Base-by-base conservation (phyloP, 2,329 filamentous ascomycete species). In the Nectriaceae sp. region DNA sequence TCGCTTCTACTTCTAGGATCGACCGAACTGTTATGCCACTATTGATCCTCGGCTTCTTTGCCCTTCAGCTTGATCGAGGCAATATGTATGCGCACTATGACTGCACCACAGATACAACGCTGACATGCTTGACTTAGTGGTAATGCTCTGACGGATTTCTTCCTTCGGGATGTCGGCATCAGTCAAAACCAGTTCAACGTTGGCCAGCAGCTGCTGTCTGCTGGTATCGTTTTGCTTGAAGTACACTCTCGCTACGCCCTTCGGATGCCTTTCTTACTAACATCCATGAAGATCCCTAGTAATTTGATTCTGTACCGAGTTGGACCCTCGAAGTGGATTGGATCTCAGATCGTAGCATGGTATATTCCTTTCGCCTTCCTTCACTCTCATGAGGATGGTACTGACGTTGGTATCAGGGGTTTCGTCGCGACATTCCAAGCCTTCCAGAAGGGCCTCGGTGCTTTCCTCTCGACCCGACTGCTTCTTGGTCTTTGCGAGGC, bases 181-280 rank as follows among this genome's bases (percentile, higher is more conserved):
- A 74, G 68, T 2, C 74, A 75, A 11, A 71, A 76, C 46, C 72
- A 78, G 46, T 71, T 76, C 56, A 78, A 78, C 20, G 64, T 76
- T 21, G 75, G 75, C 5, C 70, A 74, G 13, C 73, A 76, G 51
- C 61, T 78, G 22, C 58, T 78, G 1, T 76, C 74, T 0, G 63
- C 70, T 0, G 75, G 75, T 3, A 77, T 78, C 31, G 74, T 78
- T 3, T 56, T 77, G 4, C 62, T 68, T 11, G 65, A 74, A 44
- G 63, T 65, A 29, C 29, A 8, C 45, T 57, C n/a, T 56, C 16
- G 0, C 11, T 15, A 31, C 10, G 8, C 26, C 26, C 26, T 31
- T 31, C 26, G 26, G 26, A 8, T 15, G 26, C 8, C 26, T n/a
- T 31, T 31, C 15, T 31, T 37, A 18, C 33, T 37, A 37, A 37